Conservation (phyloP, 371 early-diverging fungal species). For the Mortierella sp. region DNA sequence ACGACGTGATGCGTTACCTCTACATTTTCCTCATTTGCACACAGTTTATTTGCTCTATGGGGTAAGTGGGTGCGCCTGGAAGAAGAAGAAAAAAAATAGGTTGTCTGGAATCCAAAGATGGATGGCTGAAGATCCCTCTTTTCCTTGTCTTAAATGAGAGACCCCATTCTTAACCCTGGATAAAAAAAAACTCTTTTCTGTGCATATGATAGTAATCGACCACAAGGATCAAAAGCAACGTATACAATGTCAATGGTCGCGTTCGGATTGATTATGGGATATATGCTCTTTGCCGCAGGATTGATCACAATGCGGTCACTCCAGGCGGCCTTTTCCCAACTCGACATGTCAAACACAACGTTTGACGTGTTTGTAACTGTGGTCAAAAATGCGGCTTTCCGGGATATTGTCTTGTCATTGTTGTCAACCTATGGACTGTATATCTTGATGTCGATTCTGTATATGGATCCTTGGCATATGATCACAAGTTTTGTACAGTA, state of each 20-base stretch:
- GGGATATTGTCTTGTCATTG: slow-evolving; percentile 83
- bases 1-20: slow-evolving; percentile 70
- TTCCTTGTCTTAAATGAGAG: not conserved
- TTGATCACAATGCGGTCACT: slow-evolving; percentile 59
- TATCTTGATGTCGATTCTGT: slow-evolving; percentile 77
- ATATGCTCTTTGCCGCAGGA: slow-evolving; percentile 63
- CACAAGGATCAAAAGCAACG: slow-evolving; percentile 83
- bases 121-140: not conserved
- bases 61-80: no score
- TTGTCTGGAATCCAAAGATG: no score
- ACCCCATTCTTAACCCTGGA: not conserved
- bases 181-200: not conserved
- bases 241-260: slow-evolving; percentile 66
- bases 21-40: slow-evolving; percentile 82
- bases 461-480: slow-evolving; percentile 95
- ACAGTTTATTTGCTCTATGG: slow-evolving; percentile 88
- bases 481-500: slow-evolving; percentile 90
- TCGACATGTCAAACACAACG: slow-evolving; percentile 9
- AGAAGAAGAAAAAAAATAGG: no score
- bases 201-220: slow-evolving; percentile 80
- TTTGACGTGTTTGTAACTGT: slow-evolving; percentile 30
- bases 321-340: slow-evolving; percentile 25
- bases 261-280: slow-evolving; percentile 65
- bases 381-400: slow-evolving; percentile 64
- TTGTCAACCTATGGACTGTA: slow-evolving; percentile 90